phyloP scores from a whole-genome alignment of 2,329 filamentous ascomycete genomes.

The Leptosphaerulina australis region DNA sequence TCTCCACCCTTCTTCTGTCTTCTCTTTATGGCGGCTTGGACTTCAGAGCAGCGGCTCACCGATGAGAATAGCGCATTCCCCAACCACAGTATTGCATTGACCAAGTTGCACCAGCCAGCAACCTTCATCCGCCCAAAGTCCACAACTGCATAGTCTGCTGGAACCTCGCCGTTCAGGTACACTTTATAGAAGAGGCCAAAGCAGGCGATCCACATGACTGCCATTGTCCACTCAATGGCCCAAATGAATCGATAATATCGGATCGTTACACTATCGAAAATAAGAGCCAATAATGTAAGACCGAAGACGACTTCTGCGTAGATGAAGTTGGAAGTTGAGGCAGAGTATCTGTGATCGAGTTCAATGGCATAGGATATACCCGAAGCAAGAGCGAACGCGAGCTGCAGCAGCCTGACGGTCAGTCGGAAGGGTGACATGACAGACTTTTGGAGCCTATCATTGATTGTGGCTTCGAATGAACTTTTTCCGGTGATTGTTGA shows the following conservation, averaged over 20 bases:
- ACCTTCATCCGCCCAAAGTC: constrained; percentile 20
- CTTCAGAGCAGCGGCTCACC: constrained; percentile 26
- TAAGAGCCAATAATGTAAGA: constrained; percentile 15
- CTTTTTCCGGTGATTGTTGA: constrained; percentile 13
- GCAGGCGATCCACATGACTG: constrained; percentile 25
- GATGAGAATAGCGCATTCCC: constrained; percentile 28
- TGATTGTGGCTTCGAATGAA: constrained; percentile 22
- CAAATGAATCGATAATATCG: constrained; percentile 26
- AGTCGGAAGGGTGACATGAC: constrained; percentile 23
- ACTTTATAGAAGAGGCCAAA: constrained; percentile 24
- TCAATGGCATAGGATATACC: constrained; percentile 31
- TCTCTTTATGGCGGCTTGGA: constrained; percentile 19
- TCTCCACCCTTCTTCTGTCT: constrained; percentile 5
- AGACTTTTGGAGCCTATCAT: constrained; percentile 20
- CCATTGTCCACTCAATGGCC: constrained; percentile 23
- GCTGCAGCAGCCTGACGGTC: constrained; percentile 23
- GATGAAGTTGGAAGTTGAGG: constrained; percentile 17
- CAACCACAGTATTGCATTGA: constrained; percentile 31
- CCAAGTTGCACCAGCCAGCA: constrained; percentile 26
- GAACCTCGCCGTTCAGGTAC: constrained; percentile 3
- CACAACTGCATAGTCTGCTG: constrained; percentile 12
- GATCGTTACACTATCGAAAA: constrained; percentile 22
- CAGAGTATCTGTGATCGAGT: constrained; percentile 8
- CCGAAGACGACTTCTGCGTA: constrained; percentile 25
- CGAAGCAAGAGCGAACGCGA: constrained; percentile 28